These are phyloP conservation scores for Paspalum notatum DNA, from an alignment of 176 grass and related monocot species.

Conservation along the genomic window DNA sequence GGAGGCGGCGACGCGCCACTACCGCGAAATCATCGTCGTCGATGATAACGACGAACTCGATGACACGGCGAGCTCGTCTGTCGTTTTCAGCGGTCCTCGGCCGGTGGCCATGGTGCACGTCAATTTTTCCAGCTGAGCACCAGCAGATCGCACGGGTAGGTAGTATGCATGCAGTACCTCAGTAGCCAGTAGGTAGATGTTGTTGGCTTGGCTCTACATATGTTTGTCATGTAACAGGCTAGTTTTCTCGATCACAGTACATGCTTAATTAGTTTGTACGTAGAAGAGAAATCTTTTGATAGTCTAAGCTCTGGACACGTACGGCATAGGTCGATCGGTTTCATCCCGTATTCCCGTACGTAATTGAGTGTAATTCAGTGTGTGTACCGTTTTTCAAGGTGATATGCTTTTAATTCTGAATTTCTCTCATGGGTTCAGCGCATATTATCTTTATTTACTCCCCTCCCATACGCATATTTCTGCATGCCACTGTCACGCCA, in stretches of 20 bases:
- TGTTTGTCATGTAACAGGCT: background rate
- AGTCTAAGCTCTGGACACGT: background rate
- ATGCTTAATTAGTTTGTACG: background rate
- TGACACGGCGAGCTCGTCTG: slow-evolving; percentile 51
- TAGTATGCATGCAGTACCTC: background rate
- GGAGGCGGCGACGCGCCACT: background rate
- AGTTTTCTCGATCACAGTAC: background rate
- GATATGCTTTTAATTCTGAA: too few species aligned
- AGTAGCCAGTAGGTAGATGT: background rate
- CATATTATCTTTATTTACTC: too few species aligned
- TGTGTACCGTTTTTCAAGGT: too few species aligned
- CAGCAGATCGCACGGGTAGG: background rate
- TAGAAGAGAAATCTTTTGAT: background rate
- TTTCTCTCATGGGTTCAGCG: too few species aligned
- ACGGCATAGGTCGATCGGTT: background rate
- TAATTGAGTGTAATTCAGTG: too few species aligned
- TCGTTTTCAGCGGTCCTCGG: background rate
- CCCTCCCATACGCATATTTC: too few species aligned
- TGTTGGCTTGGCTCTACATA: background rate
- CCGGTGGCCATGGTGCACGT: background rate
- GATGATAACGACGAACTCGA: slow-evolving; percentile 25
- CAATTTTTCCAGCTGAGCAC: background rate
- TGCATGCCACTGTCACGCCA: background rate
- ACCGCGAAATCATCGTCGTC: background rate
- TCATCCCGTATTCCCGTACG: too few species aligned